Conservation (phyloP, 768 basidiomycete species). For the Boletus eberwhitei region DNA sequence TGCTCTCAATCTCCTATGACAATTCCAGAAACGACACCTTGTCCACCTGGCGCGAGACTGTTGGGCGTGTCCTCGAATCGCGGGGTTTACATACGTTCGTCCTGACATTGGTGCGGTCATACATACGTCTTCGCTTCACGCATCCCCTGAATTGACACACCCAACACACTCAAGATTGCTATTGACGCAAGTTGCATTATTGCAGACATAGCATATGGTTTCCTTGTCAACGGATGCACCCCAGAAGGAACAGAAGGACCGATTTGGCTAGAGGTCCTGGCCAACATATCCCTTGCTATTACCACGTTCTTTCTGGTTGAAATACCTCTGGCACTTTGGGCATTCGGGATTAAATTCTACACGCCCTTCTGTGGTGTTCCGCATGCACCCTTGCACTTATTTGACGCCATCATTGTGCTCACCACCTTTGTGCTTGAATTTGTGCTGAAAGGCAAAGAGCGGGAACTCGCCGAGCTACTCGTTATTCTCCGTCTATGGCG, state of each 20-base stretch:
- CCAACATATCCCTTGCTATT: conserved; percentile 62
- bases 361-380: conserved; percentile 54
- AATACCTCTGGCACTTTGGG: conserved; percentile 68
- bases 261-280: conserved; percentile 59
- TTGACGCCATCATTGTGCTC: conserved; percentile 69
- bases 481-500: conserved; percentile 79
- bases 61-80: conserved; percentile 52
- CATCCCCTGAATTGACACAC: conserved; percentile 7
- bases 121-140: conserved; percentile 20
- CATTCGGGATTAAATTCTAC: conserved; percentile 60
- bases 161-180: conserved; percentile 40
- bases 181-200: conserved; percentile 72
- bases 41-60: conserved; percentile 30
- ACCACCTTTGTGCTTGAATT: conserved; percentile 74
- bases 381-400: conserved; percentile 65
- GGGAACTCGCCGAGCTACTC: conserved; percentile 68
- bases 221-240: conserved; percentile 54
- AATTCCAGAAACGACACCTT: conserved; percentile 1
- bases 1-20: conserved; percentile 38
- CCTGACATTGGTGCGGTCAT: conserved; percentile 50
- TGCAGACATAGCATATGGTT: conserved; percentile 63
- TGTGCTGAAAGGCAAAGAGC: conserved; percentile 60
- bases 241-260: conserved; percentile 47
- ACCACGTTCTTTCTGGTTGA: conserved; percentile 73
- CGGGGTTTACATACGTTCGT: conserved; percentile 51